Conservation (phyloP, 805 yeast genomes). For the Novakomyces olei region DNA sequence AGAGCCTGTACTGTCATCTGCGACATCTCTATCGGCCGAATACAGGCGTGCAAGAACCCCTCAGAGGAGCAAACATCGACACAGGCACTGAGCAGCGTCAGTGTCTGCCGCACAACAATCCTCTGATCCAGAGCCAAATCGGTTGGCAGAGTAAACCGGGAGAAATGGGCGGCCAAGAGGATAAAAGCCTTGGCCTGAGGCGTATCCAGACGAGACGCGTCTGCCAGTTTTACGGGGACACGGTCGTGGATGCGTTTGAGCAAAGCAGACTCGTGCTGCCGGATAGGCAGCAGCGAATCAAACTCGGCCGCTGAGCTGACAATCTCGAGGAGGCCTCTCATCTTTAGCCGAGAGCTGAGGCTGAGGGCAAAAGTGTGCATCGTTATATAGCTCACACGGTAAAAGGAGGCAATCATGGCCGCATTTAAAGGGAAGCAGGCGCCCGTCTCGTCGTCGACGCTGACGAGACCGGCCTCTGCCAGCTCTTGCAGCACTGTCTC, state of each 20-base stretch:
- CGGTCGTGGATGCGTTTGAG: slow-evolving; percentile 31
- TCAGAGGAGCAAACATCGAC: slow-evolving; percentile 62
- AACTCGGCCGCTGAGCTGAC: slow-evolving; percentile 52
- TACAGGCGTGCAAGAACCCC: slow-evolving; percentile 47
- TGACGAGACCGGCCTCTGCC: slow-evolving; percentile 36
- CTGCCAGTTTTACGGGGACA: slow-evolving; percentile 36
- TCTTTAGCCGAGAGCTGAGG: slow-evolving; percentile 31
- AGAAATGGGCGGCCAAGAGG: slow-evolving; percentile 60
- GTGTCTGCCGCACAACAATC: slow-evolving; percentile 25
- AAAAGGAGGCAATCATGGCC: slow-evolving; percentile 53
- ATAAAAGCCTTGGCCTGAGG: slow-evolving; percentile 51
- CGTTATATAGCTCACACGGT: slow-evolving; percentile 41
- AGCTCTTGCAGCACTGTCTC: slow-evolving; percentile 50
- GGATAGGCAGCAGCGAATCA: slow-evolving; percentile 36
- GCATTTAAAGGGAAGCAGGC: slow-evolving; percentile 39
- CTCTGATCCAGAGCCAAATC: slow-evolving; percentile 40
- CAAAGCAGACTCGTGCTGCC: slow-evolving; percentile 33
- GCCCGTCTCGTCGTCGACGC: slow-evolving; percentile 21
- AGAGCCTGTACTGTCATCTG: slow-evolving; percentile 77
- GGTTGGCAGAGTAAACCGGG: slow-evolving; percentile 37
- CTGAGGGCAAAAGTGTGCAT: slow-evolving; percentile 37
- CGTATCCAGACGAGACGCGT: slow-evolving; percentile 18
- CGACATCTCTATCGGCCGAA: slow-evolving; percentile 62
- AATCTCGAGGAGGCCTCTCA: slow-evolving; percentile 41
- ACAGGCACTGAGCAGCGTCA: slow-evolving; percentile 37